These are phyloP conservation scores for Tricholoma saponaceum DNA, from an alignment of 768 basidiomycete genomes.

Conservation along the genomic window DNA sequence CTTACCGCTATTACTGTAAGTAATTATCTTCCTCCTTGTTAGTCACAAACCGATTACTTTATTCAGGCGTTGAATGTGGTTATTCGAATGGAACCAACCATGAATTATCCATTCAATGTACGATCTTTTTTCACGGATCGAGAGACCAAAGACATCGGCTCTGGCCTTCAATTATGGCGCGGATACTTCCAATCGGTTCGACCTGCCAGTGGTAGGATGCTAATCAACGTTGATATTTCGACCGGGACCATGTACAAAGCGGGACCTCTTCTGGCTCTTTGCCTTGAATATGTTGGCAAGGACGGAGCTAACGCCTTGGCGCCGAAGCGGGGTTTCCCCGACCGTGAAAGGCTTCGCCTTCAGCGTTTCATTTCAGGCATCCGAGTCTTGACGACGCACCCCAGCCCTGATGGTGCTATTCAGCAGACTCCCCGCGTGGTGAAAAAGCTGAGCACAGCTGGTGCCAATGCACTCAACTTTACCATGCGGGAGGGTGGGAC, in stretches of 20 bases:
- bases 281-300: constrained; percentile 43
- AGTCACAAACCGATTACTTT: not conserved
- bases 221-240: constrained; percentile 68
- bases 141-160: constrained; percentile 45
- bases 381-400: constrained; percentile 39
- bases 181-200: constrained; percentile 73
- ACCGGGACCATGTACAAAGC: constrained; percentile 70
- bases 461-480: constrained; percentile 55
- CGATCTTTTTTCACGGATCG: constrained; percentile 64
- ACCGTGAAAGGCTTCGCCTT: constrained; percentile 51
- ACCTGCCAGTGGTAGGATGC: constrained; percentile 54
- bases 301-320: constrained; percentile 31
- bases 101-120: constrained; percentile 67
- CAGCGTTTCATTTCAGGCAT: constrained; percentile 55
- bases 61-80: constrained; percentile 64
- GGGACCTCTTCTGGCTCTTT: constrained; percentile 49
- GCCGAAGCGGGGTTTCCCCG: constrained; percentile 42
- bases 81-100: constrained; percentile 63
- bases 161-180: constrained; percentile 62
- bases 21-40: not conserved
- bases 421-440: constrained; percentile 51
- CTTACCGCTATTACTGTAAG: constrained; percentile 63
- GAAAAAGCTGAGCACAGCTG: constrained; percentile 50
- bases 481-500: constrained; percentile 49
- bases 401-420: constrained; percentile 25